Evolutionary conservation across 352 stramenopile species (phyloP).

Genomic region (Plasmopara viticola): DNA sequence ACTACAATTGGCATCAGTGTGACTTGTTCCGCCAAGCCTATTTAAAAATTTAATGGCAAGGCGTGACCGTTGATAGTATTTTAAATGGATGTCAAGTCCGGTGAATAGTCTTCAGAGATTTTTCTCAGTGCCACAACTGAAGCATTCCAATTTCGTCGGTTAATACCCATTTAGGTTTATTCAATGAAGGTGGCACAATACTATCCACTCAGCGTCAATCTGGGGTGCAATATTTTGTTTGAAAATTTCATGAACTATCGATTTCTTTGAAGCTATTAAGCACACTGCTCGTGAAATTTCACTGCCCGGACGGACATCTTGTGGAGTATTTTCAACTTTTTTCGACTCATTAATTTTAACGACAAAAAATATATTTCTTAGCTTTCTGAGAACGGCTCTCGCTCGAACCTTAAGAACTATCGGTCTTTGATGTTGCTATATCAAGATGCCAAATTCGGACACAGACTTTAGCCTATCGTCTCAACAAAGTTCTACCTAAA

Average conservation of each 20-base stretch:
- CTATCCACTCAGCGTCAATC: slow-evolving; percentile 2
- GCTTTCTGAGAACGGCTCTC: too few species aligned
- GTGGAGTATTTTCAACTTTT: not conserved
- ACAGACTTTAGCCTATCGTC: too few species aligned
- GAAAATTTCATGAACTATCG: slow-evolving; percentile 1
- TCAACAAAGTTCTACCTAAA: too few species aligned
- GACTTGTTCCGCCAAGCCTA: not conserved
- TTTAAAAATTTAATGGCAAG: not conserved
- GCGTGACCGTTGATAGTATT: not conserved
- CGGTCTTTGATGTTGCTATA: too few species aligned
- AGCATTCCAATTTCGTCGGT: slow-evolving; percentile 3
- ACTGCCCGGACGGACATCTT: not conserved
- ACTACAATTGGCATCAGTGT: not conserved
- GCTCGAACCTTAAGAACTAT: too few species aligned
- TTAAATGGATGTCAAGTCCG: slow-evolving; percentile 4
- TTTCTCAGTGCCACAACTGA: not conserved
- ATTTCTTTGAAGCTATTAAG: not conserved
- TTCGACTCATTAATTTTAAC: too few species aligned
- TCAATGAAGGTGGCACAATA: not conserved
- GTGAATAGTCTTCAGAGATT: not conserved
- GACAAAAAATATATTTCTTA: too few species aligned
- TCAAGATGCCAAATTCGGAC: too few species aligned
- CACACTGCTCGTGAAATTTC: too few species aligned
- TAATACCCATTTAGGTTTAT: slow-evolving; percentile 2
- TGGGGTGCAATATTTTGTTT: slow-evolving; percentile 8